Evolutionary conservation across 148 eudicot species (phyloP).

Genomic region (Camellia japonica): DNA sequence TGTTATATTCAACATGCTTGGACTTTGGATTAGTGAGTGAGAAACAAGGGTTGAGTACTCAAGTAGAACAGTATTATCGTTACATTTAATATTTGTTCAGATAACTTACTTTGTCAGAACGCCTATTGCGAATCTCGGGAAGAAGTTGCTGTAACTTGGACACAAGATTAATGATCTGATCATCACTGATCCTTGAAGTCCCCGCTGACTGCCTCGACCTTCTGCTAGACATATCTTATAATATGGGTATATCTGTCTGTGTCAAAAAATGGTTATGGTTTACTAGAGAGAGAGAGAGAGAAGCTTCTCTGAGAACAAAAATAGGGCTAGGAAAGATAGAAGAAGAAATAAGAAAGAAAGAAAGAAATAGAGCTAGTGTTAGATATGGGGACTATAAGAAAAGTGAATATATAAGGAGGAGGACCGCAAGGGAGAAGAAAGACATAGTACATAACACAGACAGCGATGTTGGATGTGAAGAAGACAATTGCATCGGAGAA

Average conservation of each 20-base stretch:
- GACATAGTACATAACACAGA: conserved; percentile 32
- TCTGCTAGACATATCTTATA: conserved; percentile 56
- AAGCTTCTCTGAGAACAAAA: not conserved
- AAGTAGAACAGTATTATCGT: too few relatives aligned
- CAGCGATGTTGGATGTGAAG: conserved; percentile 49
- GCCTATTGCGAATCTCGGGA: conserved; percentile 66
- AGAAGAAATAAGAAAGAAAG: conserved; percentile 20
- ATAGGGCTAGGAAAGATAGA: not conserved
- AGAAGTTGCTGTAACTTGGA: conserved; percentile 75
- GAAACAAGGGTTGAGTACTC: too few relatives aligned
- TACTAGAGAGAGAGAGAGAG: not conserved
- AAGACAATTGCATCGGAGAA: conserved; percentile 48
- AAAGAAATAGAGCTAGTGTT: conserved; percentile 11
- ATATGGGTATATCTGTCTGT: not conserved
- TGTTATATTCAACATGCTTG: too few relatives aligned
- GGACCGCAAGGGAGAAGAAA: conserved; percentile 20
- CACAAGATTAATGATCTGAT: conserved; percentile 69
- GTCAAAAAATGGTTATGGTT: not conserved
- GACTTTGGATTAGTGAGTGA: too few relatives aligned
- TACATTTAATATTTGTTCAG: too few relatives aligned
- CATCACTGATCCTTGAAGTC: conserved; percentile 59
- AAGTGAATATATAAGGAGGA: conserved; percentile 10
- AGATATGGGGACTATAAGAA: conserved; percentile 6
- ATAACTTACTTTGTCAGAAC: conserved; percentile 49
- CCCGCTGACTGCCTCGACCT: conserved; percentile 56